These are phyloP conservation scores for Wickerhamiella sergipiensis DNA, from an alignment of 805 yeast species.

Conservation along the genomic window DNA sequence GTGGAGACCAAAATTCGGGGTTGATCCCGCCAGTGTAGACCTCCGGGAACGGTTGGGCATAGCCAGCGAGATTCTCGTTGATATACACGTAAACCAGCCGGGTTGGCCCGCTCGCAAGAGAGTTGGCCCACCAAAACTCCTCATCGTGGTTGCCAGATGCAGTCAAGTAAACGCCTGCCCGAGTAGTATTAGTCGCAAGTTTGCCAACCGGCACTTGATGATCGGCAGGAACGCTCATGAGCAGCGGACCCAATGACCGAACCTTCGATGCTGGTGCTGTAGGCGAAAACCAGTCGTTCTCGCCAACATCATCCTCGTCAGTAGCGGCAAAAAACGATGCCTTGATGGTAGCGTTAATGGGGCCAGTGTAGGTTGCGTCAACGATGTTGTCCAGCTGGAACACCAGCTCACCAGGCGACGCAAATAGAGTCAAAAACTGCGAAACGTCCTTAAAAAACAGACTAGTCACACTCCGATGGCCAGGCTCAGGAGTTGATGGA, in stretches of 20 bases:
- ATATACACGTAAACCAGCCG: constrained; percentile 53
- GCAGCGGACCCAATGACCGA: background rate
- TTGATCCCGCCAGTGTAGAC: constrained; percentile 72
- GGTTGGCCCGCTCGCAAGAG: constrained; percentile 12
- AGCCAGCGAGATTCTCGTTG: constrained; percentile 44
- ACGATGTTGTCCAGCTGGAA: constrained; percentile 51
- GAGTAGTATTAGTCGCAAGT: constrained; percentile 41
- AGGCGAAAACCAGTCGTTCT: background rate
- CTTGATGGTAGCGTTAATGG: constrained; percentile 37
- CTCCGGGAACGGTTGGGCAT: constrained; percentile 55
- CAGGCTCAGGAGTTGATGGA: constrained; percentile 64
- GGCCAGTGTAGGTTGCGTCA: constrained; percentile 42
- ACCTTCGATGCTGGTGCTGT: constrained; percentile 1
- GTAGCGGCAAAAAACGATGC: constrained; percentile 29
- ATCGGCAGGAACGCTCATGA: background rate
- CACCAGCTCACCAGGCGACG: constrained; percentile 26
- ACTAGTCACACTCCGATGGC: constrained; percentile 32
- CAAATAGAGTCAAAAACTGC: constrained; percentile 38
- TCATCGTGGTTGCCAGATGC: constrained; percentile 65
- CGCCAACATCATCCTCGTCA: constrained; percentile 7
- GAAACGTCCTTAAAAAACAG: constrained; percentile 55
- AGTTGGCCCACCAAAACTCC: constrained; percentile 59
- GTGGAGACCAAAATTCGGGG: constrained; percentile 70
- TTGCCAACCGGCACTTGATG: constrained; percentile 13
- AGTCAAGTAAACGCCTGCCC: constrained; percentile 39